These are phyloP conservation scores for Cyberlindnera mycetangii DNA, from an alignment of 805 yeast genomes.

Conservation along the genomic window DNA sequence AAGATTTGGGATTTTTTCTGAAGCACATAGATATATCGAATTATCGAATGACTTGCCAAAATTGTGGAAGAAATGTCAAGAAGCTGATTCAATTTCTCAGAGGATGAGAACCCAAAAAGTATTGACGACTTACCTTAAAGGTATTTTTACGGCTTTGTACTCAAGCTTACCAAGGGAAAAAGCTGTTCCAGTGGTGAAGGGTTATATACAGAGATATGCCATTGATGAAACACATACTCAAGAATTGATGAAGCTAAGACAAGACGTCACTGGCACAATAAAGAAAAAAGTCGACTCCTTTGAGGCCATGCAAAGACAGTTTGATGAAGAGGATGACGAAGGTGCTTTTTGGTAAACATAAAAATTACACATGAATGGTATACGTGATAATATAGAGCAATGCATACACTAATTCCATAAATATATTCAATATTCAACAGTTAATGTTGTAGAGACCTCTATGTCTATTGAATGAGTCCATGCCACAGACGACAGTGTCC, in stretches of 20 bases:
- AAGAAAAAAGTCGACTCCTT: constrained; percentile 15
- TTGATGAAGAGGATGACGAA: constrained; percentile 32
- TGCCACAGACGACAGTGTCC: neutral
- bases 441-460: neutral
- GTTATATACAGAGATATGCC: constrained; percentile 8
- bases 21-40: constrained; percentile 6
- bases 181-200: constrained; percentile 7
- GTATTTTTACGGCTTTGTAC: constrained; percentile 8
- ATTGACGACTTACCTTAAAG: constrained; percentile 14
- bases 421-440: neutral
- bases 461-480: neutral
- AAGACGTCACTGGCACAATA: constrained; percentile 2
- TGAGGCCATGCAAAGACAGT: constrained; percentile 26
- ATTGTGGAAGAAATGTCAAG: constrained; percentile 7
- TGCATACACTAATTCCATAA: neutral
- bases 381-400: neutral
- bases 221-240: constrained; percentile 4
- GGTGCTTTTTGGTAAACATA: constrained; percentile 27
- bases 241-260: neutral
- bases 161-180: constrained; percentile 4
- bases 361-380: too few relatives aligned
- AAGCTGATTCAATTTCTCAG: constrained; percentile 2
- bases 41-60: constrained; percentile 16
- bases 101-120: constrained; percentile 13
- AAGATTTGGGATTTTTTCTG: constrained; percentile 11